Conservation (phyloP, 768 basidiomycete genomes). For the Boletus bicolor region DNA sequence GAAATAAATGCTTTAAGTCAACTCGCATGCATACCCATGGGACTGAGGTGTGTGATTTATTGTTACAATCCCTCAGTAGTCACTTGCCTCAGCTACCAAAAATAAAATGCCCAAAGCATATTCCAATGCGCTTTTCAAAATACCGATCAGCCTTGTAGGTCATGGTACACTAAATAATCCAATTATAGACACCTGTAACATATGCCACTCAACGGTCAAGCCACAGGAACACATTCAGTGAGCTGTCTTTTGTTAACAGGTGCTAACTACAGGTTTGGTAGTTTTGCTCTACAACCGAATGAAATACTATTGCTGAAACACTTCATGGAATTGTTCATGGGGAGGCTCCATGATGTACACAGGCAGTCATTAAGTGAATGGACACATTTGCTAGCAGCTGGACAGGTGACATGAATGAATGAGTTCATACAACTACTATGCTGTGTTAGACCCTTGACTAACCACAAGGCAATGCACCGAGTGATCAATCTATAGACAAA, state of each 20-base stretch:
- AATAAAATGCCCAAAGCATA: no score
- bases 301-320: background rate
- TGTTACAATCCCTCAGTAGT: no score
- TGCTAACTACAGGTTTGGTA: background rate
- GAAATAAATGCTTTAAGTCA: no score
- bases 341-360: background rate
- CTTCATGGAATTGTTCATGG: background rate
- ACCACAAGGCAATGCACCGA: no score
- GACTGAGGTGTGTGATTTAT: no score
- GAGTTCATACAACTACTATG: background rate
- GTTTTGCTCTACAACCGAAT: background rate
- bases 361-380: background rate
- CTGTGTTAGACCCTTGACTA: no score
- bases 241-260: background rate
- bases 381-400: background rate
- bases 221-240: background rate
- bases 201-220: background rate
- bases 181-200: background rate
- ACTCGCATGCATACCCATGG: no score
- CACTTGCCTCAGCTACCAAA: no score
- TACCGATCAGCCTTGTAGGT: background rate
- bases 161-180: background rate
- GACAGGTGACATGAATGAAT: slow-evolving; percentile 5
- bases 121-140: no score
- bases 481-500: no score